Conservation (phyloP, 805 yeast genomes). For the Pichia ethanolica region DNA sequence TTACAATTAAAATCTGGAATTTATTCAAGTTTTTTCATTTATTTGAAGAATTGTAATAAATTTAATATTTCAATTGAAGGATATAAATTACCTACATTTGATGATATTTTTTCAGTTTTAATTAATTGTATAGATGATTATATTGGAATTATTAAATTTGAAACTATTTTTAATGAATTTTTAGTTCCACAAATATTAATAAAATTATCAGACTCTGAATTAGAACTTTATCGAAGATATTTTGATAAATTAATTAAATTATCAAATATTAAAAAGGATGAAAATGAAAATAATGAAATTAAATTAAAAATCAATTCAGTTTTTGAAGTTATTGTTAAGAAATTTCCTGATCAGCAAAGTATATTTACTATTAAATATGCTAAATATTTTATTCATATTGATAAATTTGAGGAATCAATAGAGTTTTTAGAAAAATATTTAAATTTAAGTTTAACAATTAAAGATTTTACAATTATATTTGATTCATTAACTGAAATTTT, state of each 20-base stretch:
- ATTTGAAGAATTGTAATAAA: conserved; percentile 1
- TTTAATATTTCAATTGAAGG: neutral
- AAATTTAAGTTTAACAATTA: conserved; percentile 38
- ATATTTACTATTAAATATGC: conserved; percentile 42
- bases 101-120: conserved; percentile 1
- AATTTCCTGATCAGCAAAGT: conserved; percentile 56
- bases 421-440: conserved; percentile 44
- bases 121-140: neutral
- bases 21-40: conserved; percentile 2
- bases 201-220: conserved; percentile 33
- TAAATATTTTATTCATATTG: conserved; percentile 35
- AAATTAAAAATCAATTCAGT: conserved; percentile 14
- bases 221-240: conserved; percentile 42
- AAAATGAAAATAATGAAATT: neutral
- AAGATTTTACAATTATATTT: conserved; percentile 57
- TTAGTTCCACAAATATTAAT: conserved; percentile 30
- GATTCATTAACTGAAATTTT: conserved; percentile 57
- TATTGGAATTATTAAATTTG: conserved; percentile 8
- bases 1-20: neutral
- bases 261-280: neutral
- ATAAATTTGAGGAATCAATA: conserved; percentile 32
- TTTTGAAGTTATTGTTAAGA: conserved; percentile 28
- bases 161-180: conserved; percentile 16
- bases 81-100: neutral
- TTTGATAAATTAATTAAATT: conserved; percentile 31